phyloP scores from a whole-genome alignment of 805 yeast genomes.

The Candida multigemmis region DNA sequence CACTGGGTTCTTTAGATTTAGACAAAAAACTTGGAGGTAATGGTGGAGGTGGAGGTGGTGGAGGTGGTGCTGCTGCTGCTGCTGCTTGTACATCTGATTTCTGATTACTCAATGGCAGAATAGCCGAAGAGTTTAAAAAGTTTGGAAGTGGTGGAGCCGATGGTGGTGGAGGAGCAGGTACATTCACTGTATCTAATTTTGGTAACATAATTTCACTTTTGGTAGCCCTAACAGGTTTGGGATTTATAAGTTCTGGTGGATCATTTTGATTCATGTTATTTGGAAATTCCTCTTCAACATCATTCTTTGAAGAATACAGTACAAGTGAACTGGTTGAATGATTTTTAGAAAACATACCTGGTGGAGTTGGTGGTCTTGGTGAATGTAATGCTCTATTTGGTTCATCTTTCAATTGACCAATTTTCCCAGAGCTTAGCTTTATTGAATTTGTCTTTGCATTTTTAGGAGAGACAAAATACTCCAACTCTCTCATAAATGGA shows the following conservation, averaged over 20 bases:
- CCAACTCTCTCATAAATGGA: constrained; percentile 8
- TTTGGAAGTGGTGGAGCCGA: constrained; percentile 11
- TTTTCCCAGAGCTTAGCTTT: too few species aligned
- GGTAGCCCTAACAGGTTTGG: too few species aligned
- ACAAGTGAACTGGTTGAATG: too few species aligned
- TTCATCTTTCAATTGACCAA: constrained; percentile 2
- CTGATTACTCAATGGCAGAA: constrained; percentile 1
- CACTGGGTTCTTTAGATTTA: neutral
- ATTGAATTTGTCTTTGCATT: too few species aligned
- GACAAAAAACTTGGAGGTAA: constrained; percentile 7
- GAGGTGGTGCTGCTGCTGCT: constrained; percentile 1
- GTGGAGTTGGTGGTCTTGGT: constrained; percentile 7
- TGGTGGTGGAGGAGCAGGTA: constrained; percentile 4
- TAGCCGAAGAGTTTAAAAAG: neutral
- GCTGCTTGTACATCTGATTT: neutral
- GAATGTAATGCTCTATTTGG: neutral
- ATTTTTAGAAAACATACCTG: constrained; percentile 1
- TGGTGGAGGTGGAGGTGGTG: constrained; percentile 12
- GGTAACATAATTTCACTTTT: too few species aligned
- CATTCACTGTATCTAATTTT: too few species aligned
- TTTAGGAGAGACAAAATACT: constrained; percentile 4
- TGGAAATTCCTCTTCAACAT: neutral
- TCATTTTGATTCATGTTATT: neutral
- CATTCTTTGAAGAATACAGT: too few species aligned
- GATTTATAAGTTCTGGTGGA: too few species aligned